phyloP scores from a whole-genome alignment of 768 basidiomycete genomes.

The Candolleomyces eurysporus region DNA sequence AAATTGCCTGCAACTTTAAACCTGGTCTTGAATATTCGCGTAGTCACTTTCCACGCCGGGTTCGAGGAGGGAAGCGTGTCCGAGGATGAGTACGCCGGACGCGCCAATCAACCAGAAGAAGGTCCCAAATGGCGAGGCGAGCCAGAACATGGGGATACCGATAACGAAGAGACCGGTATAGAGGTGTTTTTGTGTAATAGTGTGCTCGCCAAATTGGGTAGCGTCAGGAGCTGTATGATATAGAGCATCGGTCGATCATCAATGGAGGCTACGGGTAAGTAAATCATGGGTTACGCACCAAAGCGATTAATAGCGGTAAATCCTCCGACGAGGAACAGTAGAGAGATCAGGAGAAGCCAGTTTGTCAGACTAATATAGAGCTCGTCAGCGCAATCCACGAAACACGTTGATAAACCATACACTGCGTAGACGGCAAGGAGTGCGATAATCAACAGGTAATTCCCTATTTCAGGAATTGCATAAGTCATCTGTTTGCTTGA shows the following conservation, averaged over 20 bases:
- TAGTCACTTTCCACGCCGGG: constrained; percentile 97
- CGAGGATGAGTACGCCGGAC: constrained; percentile 78
- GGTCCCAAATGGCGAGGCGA: constrained; percentile 70
- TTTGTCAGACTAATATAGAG: constrained; percentile 64
- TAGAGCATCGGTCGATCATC: not conserved
- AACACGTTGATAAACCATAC: constrained; percentile 37
- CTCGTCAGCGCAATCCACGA: not conserved
- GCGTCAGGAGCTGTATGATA: constrained; percentile 69
- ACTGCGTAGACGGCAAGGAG: constrained; percentile 82
- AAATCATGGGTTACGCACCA: constrained; percentile 47
- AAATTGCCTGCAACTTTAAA: constrained; percentile 32
- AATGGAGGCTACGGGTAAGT: not conserved
- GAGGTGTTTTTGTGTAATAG: constrained; percentile 85
- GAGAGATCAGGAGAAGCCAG: constrained; percentile 75
- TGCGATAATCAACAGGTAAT: constrained; percentile 81
- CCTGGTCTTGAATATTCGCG: constrained; percentile 67
- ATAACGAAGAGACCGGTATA: constrained; percentile 90
- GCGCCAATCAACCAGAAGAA: constrained; percentile 96
- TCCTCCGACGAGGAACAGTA: constrained; percentile 88
- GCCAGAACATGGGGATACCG: constrained; percentile 85
- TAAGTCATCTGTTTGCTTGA: not conserved
- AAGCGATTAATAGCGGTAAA: constrained; percentile 88
- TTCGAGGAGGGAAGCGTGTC: constrained; percentile 86
- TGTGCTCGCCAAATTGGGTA: constrained; percentile 75
- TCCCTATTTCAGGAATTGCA: constrained; percentile 46